phyloP scores from a whole-genome alignment of 768 basidiomycete genomes.

The Coprinopsis sp. region DNA sequence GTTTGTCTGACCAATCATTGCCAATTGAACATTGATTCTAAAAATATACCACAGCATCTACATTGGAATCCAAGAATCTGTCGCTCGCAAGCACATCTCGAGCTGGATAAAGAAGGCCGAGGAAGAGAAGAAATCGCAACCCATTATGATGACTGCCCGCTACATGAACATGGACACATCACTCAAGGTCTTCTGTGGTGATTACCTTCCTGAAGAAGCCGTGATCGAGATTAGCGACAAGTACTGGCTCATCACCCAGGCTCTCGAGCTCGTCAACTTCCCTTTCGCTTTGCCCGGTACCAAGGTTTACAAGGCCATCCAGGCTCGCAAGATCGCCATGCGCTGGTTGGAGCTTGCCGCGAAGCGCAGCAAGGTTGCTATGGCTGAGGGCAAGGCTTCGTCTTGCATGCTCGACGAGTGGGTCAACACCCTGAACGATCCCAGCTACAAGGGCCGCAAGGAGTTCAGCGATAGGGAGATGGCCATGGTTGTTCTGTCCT shows the following conservation, averaged over 20 bases:
- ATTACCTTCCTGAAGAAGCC: constrained; percentile 79
- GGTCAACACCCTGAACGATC: constrained; percentile 69
- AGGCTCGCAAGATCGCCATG: constrained; percentile 84
- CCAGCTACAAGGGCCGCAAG: constrained; percentile 65
- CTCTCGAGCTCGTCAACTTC: constrained; percentile 98
- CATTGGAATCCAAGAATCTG: constrained; percentile 73
- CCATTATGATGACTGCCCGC: constrained; percentile 89
- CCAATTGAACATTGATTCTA: constrained; percentile 9
- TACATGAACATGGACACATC: constrained; percentile 97
- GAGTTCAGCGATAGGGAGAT: constrained; percentile 95
- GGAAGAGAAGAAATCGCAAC: constrained; percentile 43
- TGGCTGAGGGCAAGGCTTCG: constrained; percentile 76
- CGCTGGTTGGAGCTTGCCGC: constrained; percentile 79
- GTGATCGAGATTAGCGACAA: constrained; percentile 81
- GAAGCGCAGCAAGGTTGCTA: constrained; percentile 68
- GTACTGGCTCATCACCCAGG: constrained; percentile 94
- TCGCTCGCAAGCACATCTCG: constrained; percentile 71
- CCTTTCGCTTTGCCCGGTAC: constrained; percentile 93
- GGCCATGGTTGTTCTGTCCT: constrained; percentile 94
- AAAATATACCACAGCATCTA: constrained; percentile 56
- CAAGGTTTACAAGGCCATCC: constrained; percentile 90
- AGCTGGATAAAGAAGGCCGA: constrained; percentile 64
- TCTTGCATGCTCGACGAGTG: constrained; percentile 93
- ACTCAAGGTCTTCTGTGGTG: constrained; percentile 91
- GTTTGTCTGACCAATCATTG: constrained; percentile 38